Evolutionary conservation across 164 flowering plant genomes (phyloP).

Genomic region (Houttuynia cordata): DNA sequence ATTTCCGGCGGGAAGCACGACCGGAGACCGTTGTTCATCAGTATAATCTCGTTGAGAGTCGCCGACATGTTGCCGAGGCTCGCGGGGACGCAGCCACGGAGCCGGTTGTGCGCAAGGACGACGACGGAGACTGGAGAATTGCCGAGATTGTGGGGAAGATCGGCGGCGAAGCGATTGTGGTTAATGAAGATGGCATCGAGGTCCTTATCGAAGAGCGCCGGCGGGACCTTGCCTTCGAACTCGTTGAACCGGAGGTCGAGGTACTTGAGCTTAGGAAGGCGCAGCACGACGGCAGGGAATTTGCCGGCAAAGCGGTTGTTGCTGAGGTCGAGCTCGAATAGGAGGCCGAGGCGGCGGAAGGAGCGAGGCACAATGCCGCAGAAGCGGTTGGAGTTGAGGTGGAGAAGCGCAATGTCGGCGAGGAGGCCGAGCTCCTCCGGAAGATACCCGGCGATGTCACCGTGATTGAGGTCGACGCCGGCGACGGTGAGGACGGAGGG

Average conservation of each 20-base stretch:
- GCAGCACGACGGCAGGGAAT: constrained; percentile 35
- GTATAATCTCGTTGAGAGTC: constrained; percentile 28
- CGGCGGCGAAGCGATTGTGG: constrained; percentile 27
- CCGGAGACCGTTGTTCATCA: constrained; percentile 18
- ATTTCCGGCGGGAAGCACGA: constrained; percentile 34
- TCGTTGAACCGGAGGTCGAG: constrained; percentile 44
- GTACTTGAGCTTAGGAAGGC: constrained; percentile 31
- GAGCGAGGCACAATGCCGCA: constrained; percentile 25
- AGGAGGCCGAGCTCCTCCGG: constrained; percentile 18
- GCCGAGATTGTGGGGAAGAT: constrained; percentile 29
- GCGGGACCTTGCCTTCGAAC: constrained; percentile 37
- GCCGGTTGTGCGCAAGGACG: constrained; percentile 28
- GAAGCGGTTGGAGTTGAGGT: constrained; percentile 26
- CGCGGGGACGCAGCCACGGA: constrained; percentile 30
- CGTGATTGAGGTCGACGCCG: constrained; percentile 18
- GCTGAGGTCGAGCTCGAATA: constrained; percentile 27
- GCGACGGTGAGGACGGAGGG: constrained; percentile 14
- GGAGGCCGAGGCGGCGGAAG: constrained; percentile 6
- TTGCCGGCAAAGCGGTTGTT: constrained; percentile 48
- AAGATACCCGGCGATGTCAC: constrained; percentile 18
- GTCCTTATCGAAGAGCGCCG: constrained; percentile 26
- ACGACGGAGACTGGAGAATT: constrained; percentile 28
- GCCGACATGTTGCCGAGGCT: constrained; percentile 35
- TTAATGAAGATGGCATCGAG: constrained; percentile 43
- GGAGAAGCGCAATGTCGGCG: constrained; percentile 17